Evolutionary conservation across 306 rosid genomes (phyloP).

Genomic region (Quercus suber): DNA sequence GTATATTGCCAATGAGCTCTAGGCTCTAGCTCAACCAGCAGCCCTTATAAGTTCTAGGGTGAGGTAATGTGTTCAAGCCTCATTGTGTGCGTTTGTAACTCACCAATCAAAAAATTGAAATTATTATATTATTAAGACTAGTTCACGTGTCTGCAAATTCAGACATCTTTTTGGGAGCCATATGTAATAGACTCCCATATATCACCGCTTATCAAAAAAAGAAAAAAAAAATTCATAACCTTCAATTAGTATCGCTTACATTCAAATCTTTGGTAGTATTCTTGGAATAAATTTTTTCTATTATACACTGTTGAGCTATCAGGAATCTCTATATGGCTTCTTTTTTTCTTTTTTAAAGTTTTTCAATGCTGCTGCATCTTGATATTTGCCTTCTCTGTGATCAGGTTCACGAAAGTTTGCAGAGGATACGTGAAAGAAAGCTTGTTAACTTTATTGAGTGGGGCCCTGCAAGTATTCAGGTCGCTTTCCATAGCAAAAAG

Average conservation of each 20-base stretch:
- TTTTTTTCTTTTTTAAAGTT: slow-evolving; percentile 2
- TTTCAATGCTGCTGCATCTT: slow-evolving; percentile 11
- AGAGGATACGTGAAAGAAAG: slow-evolving; percentile 98
- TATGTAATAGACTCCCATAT: neutral
- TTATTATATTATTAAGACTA: neutral
- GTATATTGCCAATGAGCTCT: no score
- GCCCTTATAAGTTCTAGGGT: no score
- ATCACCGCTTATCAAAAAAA: neutral
- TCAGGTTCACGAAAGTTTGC: slow-evolving; percentile 99
- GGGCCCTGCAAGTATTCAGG: slow-evolving; percentile 99
- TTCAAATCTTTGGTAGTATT: neutral
- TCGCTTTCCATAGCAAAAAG: slow-evolving; percentile 24
- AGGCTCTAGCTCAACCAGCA: no score
- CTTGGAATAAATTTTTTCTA: neutral
- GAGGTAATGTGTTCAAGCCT: no score
- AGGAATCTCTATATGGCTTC: neutral
- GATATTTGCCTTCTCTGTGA: slow-evolving; percentile 28
- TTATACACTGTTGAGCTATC: neutral
- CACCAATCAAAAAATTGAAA: no score
- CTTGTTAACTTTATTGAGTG: slow-evolving; percentile 96
- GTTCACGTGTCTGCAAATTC: neutral
- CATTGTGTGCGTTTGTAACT: no score
- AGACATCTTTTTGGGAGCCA: neutral
- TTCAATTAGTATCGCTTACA: neutral
- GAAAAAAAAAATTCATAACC: neutral